Evolutionary conservation across 352 stramenopile genomes (phyloP), one percentile per base, ranked within the genome.

Genomic region (Phytophthora tentaculata): DNA sequence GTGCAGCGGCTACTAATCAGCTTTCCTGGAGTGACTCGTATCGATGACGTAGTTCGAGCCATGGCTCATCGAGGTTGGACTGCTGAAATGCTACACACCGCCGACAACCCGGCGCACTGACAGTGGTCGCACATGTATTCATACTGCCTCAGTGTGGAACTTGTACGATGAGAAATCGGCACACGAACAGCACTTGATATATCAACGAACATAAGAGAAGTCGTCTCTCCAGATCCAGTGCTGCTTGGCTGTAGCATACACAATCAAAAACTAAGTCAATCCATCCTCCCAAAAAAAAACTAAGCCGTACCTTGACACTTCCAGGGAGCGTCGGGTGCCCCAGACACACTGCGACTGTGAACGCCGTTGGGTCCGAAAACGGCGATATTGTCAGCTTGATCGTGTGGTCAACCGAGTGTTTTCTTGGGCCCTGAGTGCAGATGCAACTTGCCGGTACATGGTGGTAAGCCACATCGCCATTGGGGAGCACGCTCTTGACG

Each of bases 351-450:
- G 75, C 41, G 10, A 88, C 32, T 2, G 44, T 55, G 24, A 86
- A 84, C 24, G 60, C 68, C 3, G 74, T 88, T 28, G 82, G 82
- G 22, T 90, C 82, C 2, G 82, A 90, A 66, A 89, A 89, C 7
- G 82, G 80, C 23, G 71, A 64, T 20, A 88, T 56, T 0, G 56
- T 79, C 12, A 88, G 52, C 19, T 51, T 74, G 24, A 88, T 81
- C 5, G 44, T 70, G 59, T 78, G 61, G 9, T 85, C 75, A 12
- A 83, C 53, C 12, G 39, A 26, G 19, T 75, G 68, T 13, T 64
- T 67, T 16, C 62, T 54, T 9, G 67, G 45, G 13, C 54, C 67
- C n/a, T 57, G 48, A 23, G 52, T 45, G 16, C 19, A 23, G 41
- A 86, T 59, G 26, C 47, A 57, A n/a, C 24, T 59, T 39, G 57